Conservation (phyloP, 2,329 filamentous ascomycete species). For the Penicillium frequentans region DNA sequence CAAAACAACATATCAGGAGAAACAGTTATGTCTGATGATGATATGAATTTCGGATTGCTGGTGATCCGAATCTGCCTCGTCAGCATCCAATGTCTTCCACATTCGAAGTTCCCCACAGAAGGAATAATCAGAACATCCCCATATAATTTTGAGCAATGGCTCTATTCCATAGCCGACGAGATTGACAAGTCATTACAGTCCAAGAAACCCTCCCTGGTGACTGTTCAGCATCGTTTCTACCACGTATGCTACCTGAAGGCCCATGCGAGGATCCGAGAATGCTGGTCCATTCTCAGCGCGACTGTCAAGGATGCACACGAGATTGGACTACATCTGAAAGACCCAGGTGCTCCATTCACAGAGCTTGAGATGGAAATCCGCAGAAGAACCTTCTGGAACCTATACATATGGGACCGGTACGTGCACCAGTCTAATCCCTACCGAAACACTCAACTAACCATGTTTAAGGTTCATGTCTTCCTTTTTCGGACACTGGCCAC, state of each 20-base stretch:
- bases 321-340: constrained; percentile 13
- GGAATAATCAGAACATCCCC: constrained; percentile 7
- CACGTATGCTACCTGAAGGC: constrained; percentile 15
- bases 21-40: constrained; percentile 6
- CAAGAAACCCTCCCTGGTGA: constrained; percentile 8
- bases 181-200: constrained; percentile 8
- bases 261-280: constrained; percentile 11
- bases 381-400: constrained; percentile 14
- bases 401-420: constrained; percentile 19
- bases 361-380: constrained; percentile 17
- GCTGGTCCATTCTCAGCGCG: constrained; percentile 13
- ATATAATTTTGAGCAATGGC: constrained; percentile 10
- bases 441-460: not conserved
- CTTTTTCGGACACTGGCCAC: constrained; percentile 17
- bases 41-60: constrained; percentile 15
- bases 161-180: constrained; percentile 10
- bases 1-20: not conserved
- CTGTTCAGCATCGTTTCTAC: constrained; percentile 15
- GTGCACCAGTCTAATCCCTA: not conserved
- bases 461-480: constrained; percentile 12
- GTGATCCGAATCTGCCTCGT: constrained; percentile 16
- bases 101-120: constrained; percentile 12
- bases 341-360: constrained; percentile 4
- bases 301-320: constrained; percentile 17
- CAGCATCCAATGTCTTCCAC: constrained; percentile 14